Conservation (phyloP, 495 filamentous ascomycete genomes). For the Penicillium nucicola region DNA sequence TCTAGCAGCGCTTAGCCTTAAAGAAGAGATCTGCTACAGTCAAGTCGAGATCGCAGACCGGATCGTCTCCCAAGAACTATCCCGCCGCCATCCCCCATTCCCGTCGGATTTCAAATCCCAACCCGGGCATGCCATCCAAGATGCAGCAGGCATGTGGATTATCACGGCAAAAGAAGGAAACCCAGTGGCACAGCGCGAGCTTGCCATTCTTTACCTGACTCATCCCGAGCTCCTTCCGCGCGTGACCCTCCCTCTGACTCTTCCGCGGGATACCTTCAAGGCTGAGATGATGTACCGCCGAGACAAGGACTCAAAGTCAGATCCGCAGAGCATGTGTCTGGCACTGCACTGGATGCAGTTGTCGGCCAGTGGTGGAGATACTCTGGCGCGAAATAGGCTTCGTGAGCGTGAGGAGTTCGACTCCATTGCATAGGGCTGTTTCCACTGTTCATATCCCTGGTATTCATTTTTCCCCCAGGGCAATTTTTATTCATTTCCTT, state of each 20-base stretch:
- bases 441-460: slow-evolving; percentile 6
- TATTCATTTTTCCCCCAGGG: background rate
- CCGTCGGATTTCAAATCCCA: slow-evolving; percentile 31
- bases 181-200: slow-evolving; percentile 87
- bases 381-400: slow-evolving; percentile 81
- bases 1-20: slow-evolving; percentile 80
- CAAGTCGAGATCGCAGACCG: slow-evolving; percentile 74
- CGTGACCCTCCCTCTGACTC: slow-evolving; percentile 78
- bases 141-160: slow-evolving; percentile 89
- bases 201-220: slow-evolving; percentile 91
- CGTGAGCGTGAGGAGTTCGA: slow-evolving; percentile 66
- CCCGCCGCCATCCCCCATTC: slow-evolving; percentile 41
- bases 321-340: slow-evolving; percentile 91
- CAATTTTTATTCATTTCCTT: slow-evolving; percentile 1
- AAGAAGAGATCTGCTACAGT: slow-evolving; percentile 82
- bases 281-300: slow-evolving; percentile 72
- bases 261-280: slow-evolving; percentile 88
- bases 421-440: slow-evolving; percentile 40
- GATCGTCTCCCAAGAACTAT: slow-evolving; percentile 43
- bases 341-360: slow-evolving; percentile 99
- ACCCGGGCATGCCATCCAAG: slow-evolving; percentile 59
- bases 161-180: slow-evolving; percentile 94
- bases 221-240: slow-evolving; percentile 85
- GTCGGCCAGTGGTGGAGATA: slow-evolving; percentile 80
- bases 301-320: slow-evolving; percentile 54